Conservation (phyloP, 257 asterid genomes). For the Anisodus acutangulus region DNA sequence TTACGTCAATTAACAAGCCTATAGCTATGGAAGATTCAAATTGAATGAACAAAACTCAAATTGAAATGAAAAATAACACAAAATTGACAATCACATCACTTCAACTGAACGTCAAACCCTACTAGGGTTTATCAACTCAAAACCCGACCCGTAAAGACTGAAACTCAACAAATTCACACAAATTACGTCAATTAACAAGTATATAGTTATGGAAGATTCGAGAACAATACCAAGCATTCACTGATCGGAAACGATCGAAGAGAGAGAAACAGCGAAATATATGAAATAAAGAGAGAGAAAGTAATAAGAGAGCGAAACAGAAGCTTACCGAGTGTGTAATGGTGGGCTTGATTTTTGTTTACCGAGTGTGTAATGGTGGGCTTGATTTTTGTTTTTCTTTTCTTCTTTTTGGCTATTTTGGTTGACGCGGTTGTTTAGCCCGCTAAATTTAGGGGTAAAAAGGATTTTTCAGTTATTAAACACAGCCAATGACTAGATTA, state of each 20-base stretch:
- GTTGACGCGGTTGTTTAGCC: constrained; percentile 23
- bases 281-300: constrained; percentile 32
- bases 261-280: constrained; percentile 41
- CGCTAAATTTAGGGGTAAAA: not conserved
- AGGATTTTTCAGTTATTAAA: not conserved
- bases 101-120: constrained; percentile 43
- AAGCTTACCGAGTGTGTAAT: not conserved
- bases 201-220: constrained; percentile 6
- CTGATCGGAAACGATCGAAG: constrained; percentile 53
- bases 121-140: constrained; percentile 57
- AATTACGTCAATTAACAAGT: constrained; percentile 24
- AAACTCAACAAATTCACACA: constrained; percentile 33
- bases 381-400: not conserved
- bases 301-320: constrained; percentile 25
- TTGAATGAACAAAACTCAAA: constrained; percentile 13
- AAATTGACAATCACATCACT: constrained; percentile 36
- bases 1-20: constrained; percentile 24
- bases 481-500: not conserved
- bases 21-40: not conserved
- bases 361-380: constrained; percentile 14
- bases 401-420: not conserved
- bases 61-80: constrained; percentile 12
- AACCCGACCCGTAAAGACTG: not conserved
- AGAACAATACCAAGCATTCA: constrained; percentile 50
- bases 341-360: not conserved